These are phyloP conservation scores for Posidonia australis DNA, from an alignment of 106 monocot genomes.

Conservation along the genomic window DNA sequence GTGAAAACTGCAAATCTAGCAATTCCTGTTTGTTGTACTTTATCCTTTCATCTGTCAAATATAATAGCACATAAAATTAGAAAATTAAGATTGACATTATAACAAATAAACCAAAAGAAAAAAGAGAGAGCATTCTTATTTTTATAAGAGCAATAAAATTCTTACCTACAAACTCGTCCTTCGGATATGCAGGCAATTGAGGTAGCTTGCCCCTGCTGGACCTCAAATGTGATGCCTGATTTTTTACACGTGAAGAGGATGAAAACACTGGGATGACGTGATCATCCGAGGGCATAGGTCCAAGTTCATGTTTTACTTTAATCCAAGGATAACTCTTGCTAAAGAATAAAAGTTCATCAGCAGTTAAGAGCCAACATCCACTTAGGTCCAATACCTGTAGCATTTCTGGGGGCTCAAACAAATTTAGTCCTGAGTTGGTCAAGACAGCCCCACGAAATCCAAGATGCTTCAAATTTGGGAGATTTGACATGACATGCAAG, in stretches of 20 bases:
- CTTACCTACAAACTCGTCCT: constrained; percentile 33
- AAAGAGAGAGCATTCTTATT: too few species aligned
- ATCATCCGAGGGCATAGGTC: constrained; percentile 1
- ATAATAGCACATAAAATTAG: neutral
- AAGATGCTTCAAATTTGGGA: constrained; percentile 43
- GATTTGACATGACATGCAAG: constrained; percentile 37
- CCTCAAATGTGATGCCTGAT: constrained; percentile 16
- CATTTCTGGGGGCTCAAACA: constrained; percentile 29
- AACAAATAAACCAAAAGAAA: neutral
- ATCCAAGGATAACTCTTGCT: constrained; percentile 33
- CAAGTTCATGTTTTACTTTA: constrained; percentile 51
- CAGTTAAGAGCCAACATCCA: constrained; percentile 76
- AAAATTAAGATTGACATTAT: neutral
- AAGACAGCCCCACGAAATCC: constrained; percentile 58
- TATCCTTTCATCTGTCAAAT: constrained; percentile 76
- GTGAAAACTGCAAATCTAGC: constrained; percentile 38
- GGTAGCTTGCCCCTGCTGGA: constrained; percentile 11
- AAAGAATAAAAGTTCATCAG: constrained; percentile 44
- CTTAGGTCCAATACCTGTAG: constrained; percentile 58
- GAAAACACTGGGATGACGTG: constrained; percentile 7
- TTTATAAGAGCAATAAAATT: neutral
- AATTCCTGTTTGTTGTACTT: constrained; percentile 64
- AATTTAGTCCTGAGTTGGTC: constrained; percentile 43
- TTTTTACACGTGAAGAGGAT: constrained; percentile 1
- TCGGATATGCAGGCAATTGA: neutral